Evolutionary conservation across 2,329 filamentous ascomycete genomes (phyloP), one percentile per base, ranked within the genome.

Genomic region (Aspergillus awamori): DNA sequence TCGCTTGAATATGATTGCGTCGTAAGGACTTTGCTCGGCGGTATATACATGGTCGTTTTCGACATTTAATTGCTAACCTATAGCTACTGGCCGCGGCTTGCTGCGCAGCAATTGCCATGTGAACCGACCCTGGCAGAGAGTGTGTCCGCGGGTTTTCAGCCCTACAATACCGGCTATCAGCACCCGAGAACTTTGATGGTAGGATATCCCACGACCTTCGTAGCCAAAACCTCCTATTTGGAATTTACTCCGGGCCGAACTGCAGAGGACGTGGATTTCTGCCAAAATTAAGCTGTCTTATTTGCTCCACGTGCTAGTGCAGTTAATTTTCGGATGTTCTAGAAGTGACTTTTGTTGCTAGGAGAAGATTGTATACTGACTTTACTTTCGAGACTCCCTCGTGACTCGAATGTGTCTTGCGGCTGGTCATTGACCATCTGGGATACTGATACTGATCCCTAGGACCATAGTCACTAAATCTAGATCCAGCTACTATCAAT

Each of bases 81-180:
- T 6, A 36, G 33, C 11, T 6, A 3, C 20, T 13, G 10, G 5
- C 10, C 41, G 20, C 8, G 20, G 10, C 41, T 24, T 45, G 20
- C 11, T 45, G 20, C 41, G 41, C 20, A 10, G 41, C 17, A 11
- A 24, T 45, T 45, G 41, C 8, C 20, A 22, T 45, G 26, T 33
- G 26, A 30, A 51, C n/a, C 11, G 24, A 51, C 17, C 8, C 47
- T 51, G 47, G 47, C 26, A 28, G 26, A n/a, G 26, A 28, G 28
- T 30, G 28, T 30, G 28, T 30, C 28, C 28, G 28, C 28, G n/a
- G 30, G 47, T 28, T 11, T 20, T 51, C 47, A 51, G 47, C 47
- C 47, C 47, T 51, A 51, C 45, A 24, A 49, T 49, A 49, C 26
- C 41, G 41, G 22, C 47, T 51, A 51, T 33, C 47, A 30, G 47